Evolutionary conservation across 2,329 filamentous ascomycete genomes (phyloP).

Genomic region (Aspergillus ochraceoroseus): DNA sequence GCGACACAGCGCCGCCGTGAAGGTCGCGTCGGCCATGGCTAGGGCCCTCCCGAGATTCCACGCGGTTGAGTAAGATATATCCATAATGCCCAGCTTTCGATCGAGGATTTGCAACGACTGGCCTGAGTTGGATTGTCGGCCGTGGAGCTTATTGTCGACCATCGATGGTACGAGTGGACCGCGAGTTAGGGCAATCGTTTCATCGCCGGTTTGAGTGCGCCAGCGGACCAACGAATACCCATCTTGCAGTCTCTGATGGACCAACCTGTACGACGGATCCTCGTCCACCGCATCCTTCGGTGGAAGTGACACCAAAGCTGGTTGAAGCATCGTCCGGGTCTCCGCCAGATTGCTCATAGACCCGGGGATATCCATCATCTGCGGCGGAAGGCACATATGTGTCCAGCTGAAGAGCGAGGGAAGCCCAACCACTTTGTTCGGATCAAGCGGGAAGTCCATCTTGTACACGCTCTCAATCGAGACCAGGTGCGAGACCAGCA

Average conservation of each 20-base stretch:
- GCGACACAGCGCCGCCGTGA: constrained; percentile 28
- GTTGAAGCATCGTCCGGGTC: constrained; percentile 16
- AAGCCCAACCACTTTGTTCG: constrained; percentile 29
- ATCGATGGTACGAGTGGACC: constrained; percentile 38
- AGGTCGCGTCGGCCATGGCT: constrained; percentile 36
- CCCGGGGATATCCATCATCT: constrained; percentile 34
- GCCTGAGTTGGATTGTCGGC: constrained; percentile 31
- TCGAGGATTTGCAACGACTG: constrained; percentile 43
- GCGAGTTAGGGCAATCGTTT: constrained; percentile 36
- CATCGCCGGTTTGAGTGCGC: constrained; percentile 41
- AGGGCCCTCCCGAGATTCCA: constrained; percentile 44
- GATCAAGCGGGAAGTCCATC: constrained; percentile 21
- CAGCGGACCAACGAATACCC: constrained; percentile 42
- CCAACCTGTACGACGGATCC: too few relatives aligned
- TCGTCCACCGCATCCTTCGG: neutral
- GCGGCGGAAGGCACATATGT: constrained; percentile 37
- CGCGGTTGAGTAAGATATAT: constrained; percentile 43
- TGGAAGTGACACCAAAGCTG: too few relatives aligned
- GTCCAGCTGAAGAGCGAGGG: constrained; percentile 42
- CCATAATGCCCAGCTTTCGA: constrained; percentile 39
- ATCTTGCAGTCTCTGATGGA: constrained; percentile 24
- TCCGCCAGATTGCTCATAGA: constrained; percentile 7
- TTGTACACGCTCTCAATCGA: constrained; percentile 37
- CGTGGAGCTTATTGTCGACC: constrained; percentile 7
- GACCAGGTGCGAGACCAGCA: constrained; percentile 38